phyloP scores from a whole-genome alignment of 139 green algal genomes.

The Trebouxia sp. region DNA sequence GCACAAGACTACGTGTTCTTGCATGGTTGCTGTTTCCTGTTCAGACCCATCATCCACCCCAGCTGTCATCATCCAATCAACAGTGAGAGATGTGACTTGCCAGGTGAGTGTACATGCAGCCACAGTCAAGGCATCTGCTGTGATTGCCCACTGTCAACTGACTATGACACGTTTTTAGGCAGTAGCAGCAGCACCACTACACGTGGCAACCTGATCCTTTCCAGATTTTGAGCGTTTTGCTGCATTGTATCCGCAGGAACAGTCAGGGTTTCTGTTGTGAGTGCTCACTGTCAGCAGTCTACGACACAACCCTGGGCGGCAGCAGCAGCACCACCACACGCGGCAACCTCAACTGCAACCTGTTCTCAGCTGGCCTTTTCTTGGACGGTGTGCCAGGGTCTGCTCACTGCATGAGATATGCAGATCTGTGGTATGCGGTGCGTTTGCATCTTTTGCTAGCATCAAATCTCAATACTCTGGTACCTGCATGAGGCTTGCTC shows the following conservation, averaged over 20 bases:
- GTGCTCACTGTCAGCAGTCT: slow-evolving; percentile 55
- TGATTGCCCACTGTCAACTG: slow-evolving; percentile 50
- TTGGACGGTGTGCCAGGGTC: slow-evolving; percentile 51
- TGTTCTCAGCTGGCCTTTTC: slow-evolving; percentile 52
- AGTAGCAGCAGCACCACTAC: slow-evolving; percentile 34
- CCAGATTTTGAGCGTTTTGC: no score
- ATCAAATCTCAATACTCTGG: background rate
- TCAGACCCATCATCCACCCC: no score
- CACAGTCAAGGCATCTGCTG: slow-evolving; percentile 86
- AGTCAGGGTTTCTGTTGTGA: slow-evolving; percentile 84
- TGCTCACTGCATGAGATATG: slow-evolving; percentile 75
- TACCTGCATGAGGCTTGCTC: background rate
- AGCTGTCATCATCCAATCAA: no score
- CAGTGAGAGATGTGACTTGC: no score
- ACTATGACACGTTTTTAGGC: slow-evolving; percentile 35
- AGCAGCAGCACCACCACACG: slow-evolving; percentile 39
- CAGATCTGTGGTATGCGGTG: slow-evolving; percentile 71
- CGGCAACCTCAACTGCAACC: slow-evolving; percentile 72
- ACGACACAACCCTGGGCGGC: slow-evolving; percentile 13
- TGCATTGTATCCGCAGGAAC: slow-evolving; percentile 43
- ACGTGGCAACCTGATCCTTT: slow-evolving; percentile 65
- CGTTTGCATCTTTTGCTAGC: background rate
- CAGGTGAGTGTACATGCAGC: slow-evolving; percentile 38
- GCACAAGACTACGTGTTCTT: no score
- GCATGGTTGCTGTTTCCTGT: no score